Conservation (phyloP, 2,329 filamentous ascomycete species). For the Pyrenophora seminiperda region DNA sequence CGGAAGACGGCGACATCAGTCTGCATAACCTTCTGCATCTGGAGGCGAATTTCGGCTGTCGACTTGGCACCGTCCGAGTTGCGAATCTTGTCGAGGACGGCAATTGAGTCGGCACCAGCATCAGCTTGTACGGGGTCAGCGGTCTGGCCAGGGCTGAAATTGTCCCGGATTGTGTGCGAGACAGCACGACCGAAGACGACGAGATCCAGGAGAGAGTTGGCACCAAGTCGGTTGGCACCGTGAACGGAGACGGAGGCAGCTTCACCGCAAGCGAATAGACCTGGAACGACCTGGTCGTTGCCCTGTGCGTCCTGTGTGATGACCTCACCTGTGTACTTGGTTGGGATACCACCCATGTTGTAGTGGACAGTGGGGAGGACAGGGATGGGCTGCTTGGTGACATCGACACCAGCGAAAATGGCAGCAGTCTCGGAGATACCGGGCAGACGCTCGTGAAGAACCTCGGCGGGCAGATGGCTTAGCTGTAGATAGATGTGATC, state of each 20-base stretch:
- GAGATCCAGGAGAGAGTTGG: slow-evolving; percentile 96
- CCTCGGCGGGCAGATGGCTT: slow-evolving; percentile 88
- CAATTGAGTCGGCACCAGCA: slow-evolving; percentile 85
- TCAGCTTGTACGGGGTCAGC: slow-evolving; percentile 82
- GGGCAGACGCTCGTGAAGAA: slow-evolving; percentile 93
- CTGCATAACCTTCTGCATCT: slow-evolving; percentile 99
- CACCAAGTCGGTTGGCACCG: slow-evolving; percentile 95
- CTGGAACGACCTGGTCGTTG: slow-evolving; percentile 90
- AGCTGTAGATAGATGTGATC: slow-evolving; percentile 99
- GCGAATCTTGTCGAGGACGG: slow-evolving; percentile 82
- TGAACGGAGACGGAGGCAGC: slow-evolving; percentile 97
- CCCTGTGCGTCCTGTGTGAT: slow-evolving; percentile 84
- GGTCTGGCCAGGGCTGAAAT: slow-evolving; percentile 80
- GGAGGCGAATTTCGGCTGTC: slow-evolving; percentile 84
- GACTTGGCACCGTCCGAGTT: slow-evolving; percentile 83
- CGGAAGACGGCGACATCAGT: slow-evolving; percentile 96
- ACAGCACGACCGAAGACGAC: slow-evolving; percentile 98
- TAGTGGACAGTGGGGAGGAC: slow-evolving; percentile 98
- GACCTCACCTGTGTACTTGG: slow-evolving; percentile 95
- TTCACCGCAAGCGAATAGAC: slow-evolving; percentile 95
- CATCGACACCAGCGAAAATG: slow-evolving; percentile 96
- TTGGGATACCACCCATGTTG: slow-evolving; percentile 99
- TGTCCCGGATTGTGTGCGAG: slow-evolving; percentile 95
- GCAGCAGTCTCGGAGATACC: slow-evolving; percentile 98
- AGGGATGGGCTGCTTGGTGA: slow-evolving; percentile 94